Evolutionary conservation across 208 protist species (phyloP).

Genomic region (Vickermania ingenoplastis): DNA sequence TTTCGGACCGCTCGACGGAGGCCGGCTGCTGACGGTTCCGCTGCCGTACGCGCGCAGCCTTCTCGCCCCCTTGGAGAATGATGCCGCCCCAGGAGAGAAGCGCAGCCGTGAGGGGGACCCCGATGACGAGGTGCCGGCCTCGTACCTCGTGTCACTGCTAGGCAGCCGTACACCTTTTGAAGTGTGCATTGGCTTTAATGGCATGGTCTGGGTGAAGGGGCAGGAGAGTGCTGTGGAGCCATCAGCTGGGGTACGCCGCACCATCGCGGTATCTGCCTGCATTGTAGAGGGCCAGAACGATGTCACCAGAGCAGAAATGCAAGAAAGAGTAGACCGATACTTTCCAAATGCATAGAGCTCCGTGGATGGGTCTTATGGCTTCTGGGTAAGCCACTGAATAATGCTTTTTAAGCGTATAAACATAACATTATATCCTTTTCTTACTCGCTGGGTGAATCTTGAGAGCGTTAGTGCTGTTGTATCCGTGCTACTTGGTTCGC

Average conservation of each 20-base stretch:
- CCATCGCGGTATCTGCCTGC: slow-evolving; percentile 62
- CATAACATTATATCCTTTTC: no score
- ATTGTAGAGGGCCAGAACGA: slow-evolving; percentile 67
- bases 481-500: no score
- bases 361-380: no score
- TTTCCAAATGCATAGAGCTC: background rate
- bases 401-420: no score
- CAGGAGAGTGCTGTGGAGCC: slow-evolving; percentile 28
- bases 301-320: slow-evolving; percentile 51
- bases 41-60: slow-evolving; percentile 60
- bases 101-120: slow-evolving; percentile 6
- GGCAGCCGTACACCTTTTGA: slow-evolving; percentile 64
- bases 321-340: slow-evolving; percentile 33
- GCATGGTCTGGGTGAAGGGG: slow-evolving; percentile 75
- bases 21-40: slow-evolving; percentile 48
- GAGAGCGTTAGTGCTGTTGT: no score
- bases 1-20: slow-evolving; percentile 67
- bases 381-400: no score
- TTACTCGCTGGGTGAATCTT: no score
- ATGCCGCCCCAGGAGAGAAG: slow-evolving; percentile 3
- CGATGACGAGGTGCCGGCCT: slow-evolving; percentile 21
- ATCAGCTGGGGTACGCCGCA: slow-evolving; percentile 37
- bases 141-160: slow-evolving; percentile 49
- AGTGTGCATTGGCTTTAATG: slow-evolving; percentile 66
- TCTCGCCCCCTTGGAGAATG: slow-evolving; percentile 15